phyloP scores from a whole-genome alignment of 2,329 filamentous ascomycete species.

The Periglandula ipomoeae region DNA sequence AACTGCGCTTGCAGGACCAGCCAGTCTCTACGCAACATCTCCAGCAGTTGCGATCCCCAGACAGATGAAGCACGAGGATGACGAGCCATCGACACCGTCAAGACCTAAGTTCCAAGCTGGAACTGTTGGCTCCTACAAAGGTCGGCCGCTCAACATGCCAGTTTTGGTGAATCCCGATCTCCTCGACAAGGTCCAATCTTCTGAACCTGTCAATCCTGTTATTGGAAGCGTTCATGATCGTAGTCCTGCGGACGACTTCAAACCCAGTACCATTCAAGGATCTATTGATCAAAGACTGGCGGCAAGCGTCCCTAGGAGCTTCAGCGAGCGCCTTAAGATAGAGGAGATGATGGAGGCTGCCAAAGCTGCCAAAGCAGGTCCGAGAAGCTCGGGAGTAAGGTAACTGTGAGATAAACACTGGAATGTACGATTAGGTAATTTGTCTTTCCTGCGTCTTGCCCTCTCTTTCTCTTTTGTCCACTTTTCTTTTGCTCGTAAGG shows the following conservation, averaged over 20 bases:
- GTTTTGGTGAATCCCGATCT: constrained; percentile 40
- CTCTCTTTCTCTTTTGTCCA: not conserved
- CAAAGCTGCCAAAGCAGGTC: constrained; percentile 20
- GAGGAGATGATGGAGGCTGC: constrained; percentile 31
- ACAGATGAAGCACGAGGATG: not conserved
- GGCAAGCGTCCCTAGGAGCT: constrained; percentile 36
- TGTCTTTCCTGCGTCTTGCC: not conserved
- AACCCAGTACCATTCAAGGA: constrained; percentile 33
- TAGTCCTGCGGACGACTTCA: constrained; percentile 37
- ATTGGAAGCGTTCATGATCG: constrained; percentile 45
- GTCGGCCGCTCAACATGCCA: constrained; percentile 41
- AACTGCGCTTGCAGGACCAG: not conserved
- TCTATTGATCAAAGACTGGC: constrained; percentile 26
- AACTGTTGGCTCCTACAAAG: constrained; percentile 45
- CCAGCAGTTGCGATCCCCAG: constrained; percentile 30
- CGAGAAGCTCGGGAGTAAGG: constrained; percentile 9
- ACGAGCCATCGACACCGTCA: constrained; percentile 22
- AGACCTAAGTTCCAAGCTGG: constrained; percentile 26
- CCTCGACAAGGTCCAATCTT: constrained; percentile 36
- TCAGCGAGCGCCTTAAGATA: constrained; percentile 39
- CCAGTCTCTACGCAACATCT: constrained; percentile 31
- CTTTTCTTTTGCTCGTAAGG: too few relatives aligned
- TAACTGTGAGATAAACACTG: constrained; percentile 12
- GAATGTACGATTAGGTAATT: not conserved
- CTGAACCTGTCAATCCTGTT: constrained; percentile 41